Evolutionary conservation across 106 monocot genomes (phyloP), one percentile per base, ranked within the genome.

Genomic region (Platanthera guangdongensis): DNA sequence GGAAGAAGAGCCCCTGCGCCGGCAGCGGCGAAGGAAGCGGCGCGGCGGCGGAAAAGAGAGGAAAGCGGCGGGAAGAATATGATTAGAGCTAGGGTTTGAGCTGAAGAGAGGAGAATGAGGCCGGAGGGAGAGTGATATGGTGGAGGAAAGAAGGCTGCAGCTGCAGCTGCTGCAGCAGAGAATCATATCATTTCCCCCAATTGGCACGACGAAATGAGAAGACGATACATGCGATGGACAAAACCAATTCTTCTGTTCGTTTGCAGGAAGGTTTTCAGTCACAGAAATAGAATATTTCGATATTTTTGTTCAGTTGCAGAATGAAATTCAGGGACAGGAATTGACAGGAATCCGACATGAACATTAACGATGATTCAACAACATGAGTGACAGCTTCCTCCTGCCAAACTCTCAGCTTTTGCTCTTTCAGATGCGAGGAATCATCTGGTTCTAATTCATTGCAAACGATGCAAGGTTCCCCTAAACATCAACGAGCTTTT

Each of bases 381-480:
- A n/a, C n/a, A n/a, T n/a, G n/a, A n/a, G n/a, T n/a, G n/a, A n/a
- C 32, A 32, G 32, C 32, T 32, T 32, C 32, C 32, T 32, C 32
- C 32, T 32, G 2, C 32, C 32, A 32, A 32, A 32, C 32, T 32
- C 32, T 32, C 74, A 14, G 32, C 48, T 83, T 70, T 85, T 16
- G 51, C 14, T 71, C 6, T 47, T 21, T 74, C 86, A 95, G 95
- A 95, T 83, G 75, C 85, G 70, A 90, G 88, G 75, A 95, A 95
- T 39, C 90, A 90, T 76, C 92, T 90, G 18, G 78, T 95, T 73
- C 68, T 95, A 30, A 88, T 95, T 74, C 95, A 95, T 65, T 95
- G 95, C 85, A 88, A 88, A 67, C 78, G 90, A 16, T 92, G 95
- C 68, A 95, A 95, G 92, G 95, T 95, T 82, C 22, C 21, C 1